phyloP scores from a whole-genome alignment of 805 yeast species.

The Candida silvatica region DNA sequence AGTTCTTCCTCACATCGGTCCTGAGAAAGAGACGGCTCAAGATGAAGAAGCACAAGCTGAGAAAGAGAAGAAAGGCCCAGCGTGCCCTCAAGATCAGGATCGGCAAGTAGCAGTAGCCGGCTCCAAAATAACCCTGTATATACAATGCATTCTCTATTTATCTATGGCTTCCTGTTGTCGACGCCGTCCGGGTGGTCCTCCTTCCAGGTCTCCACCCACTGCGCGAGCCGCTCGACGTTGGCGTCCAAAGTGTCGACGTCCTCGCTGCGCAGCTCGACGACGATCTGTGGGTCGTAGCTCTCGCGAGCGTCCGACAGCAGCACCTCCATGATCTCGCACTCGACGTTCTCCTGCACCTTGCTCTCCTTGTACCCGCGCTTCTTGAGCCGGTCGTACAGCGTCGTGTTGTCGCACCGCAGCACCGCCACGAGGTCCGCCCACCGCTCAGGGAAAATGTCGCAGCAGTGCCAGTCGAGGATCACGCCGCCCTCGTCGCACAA shows the following conservation, averaged over 20 bases:
- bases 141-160: too few species aligned
- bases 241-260: constrained; percentile 67
- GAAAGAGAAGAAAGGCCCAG: constrained; percentile 94
- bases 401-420: constrained; percentile 64
- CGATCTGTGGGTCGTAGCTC: constrained; percentile 68
- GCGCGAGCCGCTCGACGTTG: constrained; percentile 67
- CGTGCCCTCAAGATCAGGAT: constrained; percentile 70
- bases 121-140: constrained; percentile 1
- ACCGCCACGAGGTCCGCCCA: constrained; percentile 90
- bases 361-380: constrained; percentile 71
- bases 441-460: constrained; percentile 91
- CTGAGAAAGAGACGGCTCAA: constrained; percentile 81
- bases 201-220: constrained; percentile 75
- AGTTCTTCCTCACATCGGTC: constrained; percentile 53
- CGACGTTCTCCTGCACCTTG: constrained; percentile 86
- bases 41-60: constrained; percentile 96
- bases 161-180: constrained; percentile 32
- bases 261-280: constrained; percentile 73
- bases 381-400: constrained; percentile 65
- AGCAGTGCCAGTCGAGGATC: constrained; percentile 96
- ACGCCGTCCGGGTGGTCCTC: constrained; percentile 56
- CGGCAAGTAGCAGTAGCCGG: constrained; percentile 26
- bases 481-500: constrained; percentile 77
- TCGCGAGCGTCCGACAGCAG: constrained; percentile 81
- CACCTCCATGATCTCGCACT: constrained; percentile 95